Evolutionary conservation across 305 asterid species (phyloP), one percentile per base, ranked within the genome.

Genomic region (Vinca major): DNA sequence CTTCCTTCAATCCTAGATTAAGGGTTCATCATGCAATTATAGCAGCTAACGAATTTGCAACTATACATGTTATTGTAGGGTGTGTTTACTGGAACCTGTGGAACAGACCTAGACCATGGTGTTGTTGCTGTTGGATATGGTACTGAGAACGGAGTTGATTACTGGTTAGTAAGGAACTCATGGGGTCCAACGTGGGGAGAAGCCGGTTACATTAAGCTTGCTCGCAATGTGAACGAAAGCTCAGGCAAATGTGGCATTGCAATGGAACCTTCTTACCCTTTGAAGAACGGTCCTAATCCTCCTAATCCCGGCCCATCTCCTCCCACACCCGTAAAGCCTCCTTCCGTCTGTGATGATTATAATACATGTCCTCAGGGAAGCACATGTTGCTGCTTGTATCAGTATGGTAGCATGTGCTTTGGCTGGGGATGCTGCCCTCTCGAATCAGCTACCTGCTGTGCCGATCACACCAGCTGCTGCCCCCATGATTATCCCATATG

Each of bases 111-210:
- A 44, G 96, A 90, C 82, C 97, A 90, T 14, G 96, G 92, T 0
- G 96, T 90, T 21, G 88, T 81, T 49, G 89, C 83, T 0, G 89
- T 90, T 65, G 97, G 97, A 40, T 88, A 90, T 4, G 96, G 92
- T 4, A 78, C 86, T 0, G 87, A 86, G 10, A 52, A 79, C 0
- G 91, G 89, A 7, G 77, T 73, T 48, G 95, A 86, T 55, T 88
- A 88, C 75, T 90, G 95, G 97, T 74, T 80, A 0, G 92, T 90
- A 62, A 80, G 87, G 70, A 90, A 88, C 70, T 90, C 97, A 10
- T 90, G 97, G 97, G 96, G 97, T 5, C 14, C 86, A 0, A 79
- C 53, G 41, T 90, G 97, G 97, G 97, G 95, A 5, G 94, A 88
- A 61, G 65, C 73, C 0, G 97, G 96, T 1, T 90, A 90, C 79